Evolutionary conservation across 768 basidiomycete species (phyloP).

Genomic region (Russula emetica): DNA sequence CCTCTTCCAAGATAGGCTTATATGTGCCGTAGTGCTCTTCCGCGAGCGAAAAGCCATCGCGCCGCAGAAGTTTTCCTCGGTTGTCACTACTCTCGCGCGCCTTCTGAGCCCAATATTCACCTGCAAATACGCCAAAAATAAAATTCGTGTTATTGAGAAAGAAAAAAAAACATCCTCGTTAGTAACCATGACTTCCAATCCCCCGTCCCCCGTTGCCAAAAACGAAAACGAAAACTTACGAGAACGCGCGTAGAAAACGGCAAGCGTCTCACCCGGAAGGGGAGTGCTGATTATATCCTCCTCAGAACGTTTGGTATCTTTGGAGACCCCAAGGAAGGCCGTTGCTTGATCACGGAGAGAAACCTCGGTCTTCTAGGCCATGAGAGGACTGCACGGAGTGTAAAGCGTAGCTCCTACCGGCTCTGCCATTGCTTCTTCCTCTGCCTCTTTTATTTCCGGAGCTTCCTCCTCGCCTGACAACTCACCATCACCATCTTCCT

Average conservation of each 20-base stretch:
- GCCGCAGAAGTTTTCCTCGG: conserved; percentile 71
- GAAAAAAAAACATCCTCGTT: neutral
- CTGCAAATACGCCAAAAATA: conserved; percentile 34
- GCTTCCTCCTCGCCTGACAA: conserved; percentile 34
- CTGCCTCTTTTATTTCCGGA: conserved; percentile 29
- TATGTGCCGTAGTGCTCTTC: conserved; percentile 73
- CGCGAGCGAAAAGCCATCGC: conserved; percentile 74
- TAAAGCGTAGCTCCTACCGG: conserved; percentile 25
- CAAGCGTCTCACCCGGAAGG: conserved; percentile 76
- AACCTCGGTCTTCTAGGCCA: conserved; percentile 30
- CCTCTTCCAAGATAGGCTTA: conserved; percentile 76
- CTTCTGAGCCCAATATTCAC: conserved; percentile 76
- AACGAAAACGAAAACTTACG: conserved; percentile 43
- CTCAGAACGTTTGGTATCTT: conserved; percentile 51
- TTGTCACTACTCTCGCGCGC: conserved; percentile 57
- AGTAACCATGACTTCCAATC: conserved; percentile 1
- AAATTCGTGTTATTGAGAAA: neutral
- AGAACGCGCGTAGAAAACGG: conserved; percentile 77
- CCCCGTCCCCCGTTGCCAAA: neutral
- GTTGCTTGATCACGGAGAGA: conserved; percentile 43
- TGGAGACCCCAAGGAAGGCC: conserved; percentile 61
- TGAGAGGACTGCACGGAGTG: neutral
- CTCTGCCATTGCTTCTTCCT: conserved; percentile 30
- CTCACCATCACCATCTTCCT: conserved; percentile 36
- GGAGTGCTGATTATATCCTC: conserved; percentile 79